phyloP scores from a whole-genome alignment of 108 stramenopile species.

The Conticribra weissflogii region DNA sequence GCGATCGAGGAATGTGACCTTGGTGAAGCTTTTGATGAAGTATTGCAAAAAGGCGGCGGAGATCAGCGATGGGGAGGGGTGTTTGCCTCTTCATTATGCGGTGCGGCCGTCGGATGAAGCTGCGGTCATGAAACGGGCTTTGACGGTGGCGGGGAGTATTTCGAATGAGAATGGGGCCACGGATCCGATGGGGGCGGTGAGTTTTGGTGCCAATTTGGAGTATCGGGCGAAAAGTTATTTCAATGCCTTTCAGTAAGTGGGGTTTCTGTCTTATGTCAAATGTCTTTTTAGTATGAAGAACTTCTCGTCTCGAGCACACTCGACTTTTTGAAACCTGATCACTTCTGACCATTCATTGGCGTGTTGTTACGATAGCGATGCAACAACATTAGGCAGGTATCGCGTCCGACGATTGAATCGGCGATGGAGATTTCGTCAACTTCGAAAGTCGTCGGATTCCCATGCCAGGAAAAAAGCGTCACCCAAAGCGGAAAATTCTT shows the following conservation, averaged over 20 bases:
- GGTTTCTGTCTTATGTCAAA: too few relatives aligned
- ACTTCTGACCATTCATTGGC: too few relatives aligned
- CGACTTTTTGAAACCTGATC: too few relatives aligned
- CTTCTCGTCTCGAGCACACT: too few relatives aligned
- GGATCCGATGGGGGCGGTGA: background rate
- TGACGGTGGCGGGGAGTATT: background rate
- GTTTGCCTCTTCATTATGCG: slow-evolving; percentile 22
- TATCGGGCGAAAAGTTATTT: slow-evolving; percentile 1
- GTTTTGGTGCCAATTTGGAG: background rate
- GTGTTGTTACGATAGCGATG: too few relatives aligned
- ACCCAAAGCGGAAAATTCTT: too few relatives aligned
- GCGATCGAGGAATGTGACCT: slow-evolving; percentile 14
- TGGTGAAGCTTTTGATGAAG: slow-evolving; percentile 11
- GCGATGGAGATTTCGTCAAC: background rate
- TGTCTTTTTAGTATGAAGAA: too few relatives aligned
- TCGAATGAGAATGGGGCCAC: background rate
- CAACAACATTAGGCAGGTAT: background rate
- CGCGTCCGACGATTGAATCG: background rate
- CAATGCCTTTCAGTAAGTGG: background rate
- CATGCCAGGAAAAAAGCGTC: background rate
- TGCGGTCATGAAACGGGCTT: slow-evolving; percentile 1
- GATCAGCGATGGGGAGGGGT: slow-evolving; percentile 3
- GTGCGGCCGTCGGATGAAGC: slow-evolving; percentile 5
- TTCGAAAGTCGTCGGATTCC: background rate
- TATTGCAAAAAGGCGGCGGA: slow-evolving; percentile 2